Base-by-base conservation (phyloP, 352 stramenopile genomes). In the Pythium aquatile region DNA sequence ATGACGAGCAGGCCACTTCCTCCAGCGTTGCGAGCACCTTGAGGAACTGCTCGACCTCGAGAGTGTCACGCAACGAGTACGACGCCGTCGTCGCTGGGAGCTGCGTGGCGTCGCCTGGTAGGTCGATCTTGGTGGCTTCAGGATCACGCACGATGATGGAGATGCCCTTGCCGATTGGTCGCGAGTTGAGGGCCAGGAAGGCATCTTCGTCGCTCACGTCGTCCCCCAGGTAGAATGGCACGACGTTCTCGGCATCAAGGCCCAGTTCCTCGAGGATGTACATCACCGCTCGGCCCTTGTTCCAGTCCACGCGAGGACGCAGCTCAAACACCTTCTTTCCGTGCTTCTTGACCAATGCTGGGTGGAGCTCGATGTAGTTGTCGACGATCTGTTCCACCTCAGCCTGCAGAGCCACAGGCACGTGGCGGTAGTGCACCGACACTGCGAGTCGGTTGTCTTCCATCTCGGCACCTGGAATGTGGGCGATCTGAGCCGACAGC, bases 321-420 rank as follows among this genome's bases (percentile, higher is more conserved):
- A 94, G 69, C 59, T 92, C 84, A 47, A 91, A 93, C 5, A 94
- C 84, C 74, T 89, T 84, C 55, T 92, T 92, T 61, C 79, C 81
- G 72, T 81, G 75, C 70, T 83, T 86, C 66, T 89, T 86, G 35
- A 76, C 76, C 8, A 88, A 72, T 37, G 61, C 75, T 20, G 76
- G 74, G 47, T 83, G 66, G 14, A 66, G 73, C 11, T 53, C 53
- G 28, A 85, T 59, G 66, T 93, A 98, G 56, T 66, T 69, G 54
- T 96, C 81, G 11, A 99, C 78, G 47, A 98, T 98, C 10, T 78
- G 68, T 35, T 89, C 74, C 5, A 98, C 91, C 1, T 90, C 60
- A n/a, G 66, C 61, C 51, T 88, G 77, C 10, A 83, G 66, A 6
- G 51, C 39, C 20, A 63, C 3, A 6, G 65, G 67, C 62, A 86